These are phyloP conservation scores for Picea abies DNA, from an alignment of 83 land plant genomes.

Conservation along the genomic window DNA sequence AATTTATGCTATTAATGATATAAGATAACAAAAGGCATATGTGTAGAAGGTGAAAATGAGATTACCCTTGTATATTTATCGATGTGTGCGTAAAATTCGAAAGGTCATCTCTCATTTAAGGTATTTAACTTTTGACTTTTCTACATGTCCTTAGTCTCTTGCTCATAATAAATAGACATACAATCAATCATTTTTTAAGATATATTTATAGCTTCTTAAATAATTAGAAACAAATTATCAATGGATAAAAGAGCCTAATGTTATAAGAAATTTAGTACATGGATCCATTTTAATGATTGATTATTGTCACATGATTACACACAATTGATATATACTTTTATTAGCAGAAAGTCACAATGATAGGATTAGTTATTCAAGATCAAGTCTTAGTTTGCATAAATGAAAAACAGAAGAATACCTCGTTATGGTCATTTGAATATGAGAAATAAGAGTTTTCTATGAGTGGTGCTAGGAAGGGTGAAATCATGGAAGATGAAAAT, in stretches of 20 bases:
- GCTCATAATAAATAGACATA: no score
- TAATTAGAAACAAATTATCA: neutral
- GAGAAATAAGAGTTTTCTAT: no score
- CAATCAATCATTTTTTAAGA: no score
- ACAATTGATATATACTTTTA: conserved; percentile 47
- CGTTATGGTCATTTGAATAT: conserved; percentile 40
- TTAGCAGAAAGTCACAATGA: conserved; percentile 56
- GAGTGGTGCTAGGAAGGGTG: conserved; percentile 17
- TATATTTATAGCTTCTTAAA: neutral
- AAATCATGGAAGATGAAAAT: neutral
- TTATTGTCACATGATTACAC: conserved; percentile 29
- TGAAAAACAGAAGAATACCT: conserved; percentile 46
- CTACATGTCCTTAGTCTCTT: no score
- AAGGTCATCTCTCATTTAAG: conserved; percentile 45
- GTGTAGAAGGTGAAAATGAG: conserved; percentile 43
- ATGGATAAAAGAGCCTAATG: no score
- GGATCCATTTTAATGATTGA: neutral
- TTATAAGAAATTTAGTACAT: neutral
- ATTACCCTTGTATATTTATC: conserved; percentile 49
- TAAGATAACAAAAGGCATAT: neutral
- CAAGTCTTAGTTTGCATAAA: conserved; percentile 31
- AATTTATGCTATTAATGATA: no score
- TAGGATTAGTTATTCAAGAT: conserved; percentile 47
- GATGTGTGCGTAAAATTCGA: conserved; percentile 51
- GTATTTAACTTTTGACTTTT: conserved; percentile 5